A percentile compares a stretch with the other conserved stretches of the same genome.
phyloP scores from a whole-genome alignment of 139 green algal species.

The Ulvella scutata region DNA sequence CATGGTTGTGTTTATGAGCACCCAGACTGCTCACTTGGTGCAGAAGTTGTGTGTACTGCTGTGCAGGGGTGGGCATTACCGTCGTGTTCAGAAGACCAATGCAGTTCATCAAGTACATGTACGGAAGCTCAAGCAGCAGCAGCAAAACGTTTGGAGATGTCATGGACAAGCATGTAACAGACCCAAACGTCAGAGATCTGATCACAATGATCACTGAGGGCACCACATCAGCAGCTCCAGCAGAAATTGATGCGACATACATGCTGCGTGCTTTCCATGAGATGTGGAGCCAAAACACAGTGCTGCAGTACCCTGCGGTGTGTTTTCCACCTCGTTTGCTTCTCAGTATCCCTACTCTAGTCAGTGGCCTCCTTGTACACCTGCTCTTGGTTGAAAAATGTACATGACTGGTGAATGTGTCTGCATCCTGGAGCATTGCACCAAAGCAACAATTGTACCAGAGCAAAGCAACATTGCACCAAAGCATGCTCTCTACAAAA shows the following conservation, averaged over 20 bases:
- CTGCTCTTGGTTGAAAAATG: too few relatives aligned
- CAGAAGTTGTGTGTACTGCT: too few relatives aligned
- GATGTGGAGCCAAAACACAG: neutral
- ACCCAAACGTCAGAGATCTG: neutral
- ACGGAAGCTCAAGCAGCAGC: neutral
- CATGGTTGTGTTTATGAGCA: too few relatives aligned
- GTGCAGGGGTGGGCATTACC: neutral
- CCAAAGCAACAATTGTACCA: too few relatives aligned
- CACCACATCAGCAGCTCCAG: neutral
- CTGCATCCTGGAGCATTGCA: too few relatives aligned
- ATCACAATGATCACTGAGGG: conserved; percentile 3
- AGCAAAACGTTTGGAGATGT: neutral
- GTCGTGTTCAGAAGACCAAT: neutral
- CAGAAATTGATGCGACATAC: neutral
- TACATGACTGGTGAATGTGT: too few relatives aligned
- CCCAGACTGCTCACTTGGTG: too few relatives aligned
- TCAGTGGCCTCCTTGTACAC: too few relatives aligned
- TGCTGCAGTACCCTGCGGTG: conserved; percentile 2
- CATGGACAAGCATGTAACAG: neutral
- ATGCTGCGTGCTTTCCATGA: neutral
- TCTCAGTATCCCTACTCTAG: too few relatives aligned
- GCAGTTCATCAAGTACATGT: neutral
- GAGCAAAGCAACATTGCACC: too few relatives aligned
- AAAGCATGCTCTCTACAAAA: too few relatives aligned
- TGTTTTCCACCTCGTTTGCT: too few relatives aligned